Evolutionary conservation across 352 stramenopile genomes (phyloP).

Genomic region (Phytophthora tubulina): DNA sequence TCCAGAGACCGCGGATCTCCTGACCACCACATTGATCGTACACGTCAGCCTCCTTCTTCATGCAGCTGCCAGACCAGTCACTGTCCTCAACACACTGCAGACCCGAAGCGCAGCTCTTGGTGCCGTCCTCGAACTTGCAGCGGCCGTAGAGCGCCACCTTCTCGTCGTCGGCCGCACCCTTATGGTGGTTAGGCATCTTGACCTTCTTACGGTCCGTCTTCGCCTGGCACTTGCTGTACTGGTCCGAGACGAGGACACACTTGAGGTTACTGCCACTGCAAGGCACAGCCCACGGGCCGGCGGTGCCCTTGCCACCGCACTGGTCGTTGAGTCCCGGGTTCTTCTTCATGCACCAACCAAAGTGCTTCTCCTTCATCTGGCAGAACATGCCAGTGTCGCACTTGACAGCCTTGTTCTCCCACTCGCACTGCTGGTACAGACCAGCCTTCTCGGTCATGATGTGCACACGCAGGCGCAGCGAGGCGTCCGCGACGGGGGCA

Average conservation of each 20-base stretch:
- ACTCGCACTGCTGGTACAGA: constrained; percentile 42
- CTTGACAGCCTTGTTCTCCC: constrained; percentile 40
- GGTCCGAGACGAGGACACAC: constrained; percentile 38
- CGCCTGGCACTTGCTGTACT: constrained; percentile 46
- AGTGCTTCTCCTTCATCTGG: constrained; percentile 35
- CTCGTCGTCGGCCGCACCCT: constrained; percentile 19
- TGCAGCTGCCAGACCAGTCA: constrained; percentile 39
- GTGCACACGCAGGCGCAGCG: constrained; percentile 36
- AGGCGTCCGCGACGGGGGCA: constrained; percentile 16
- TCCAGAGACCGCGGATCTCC: constrained; percentile 39
- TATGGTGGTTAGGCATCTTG: constrained; percentile 30
- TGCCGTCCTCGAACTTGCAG: constrained; percentile 40
- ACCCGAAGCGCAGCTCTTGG: constrained; percentile 25
- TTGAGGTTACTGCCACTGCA: constrained; percentile 35
- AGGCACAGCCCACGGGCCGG: constrained; percentile 32
- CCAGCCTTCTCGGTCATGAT: constrained; percentile 31
- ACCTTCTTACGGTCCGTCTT: constrained; percentile 31
- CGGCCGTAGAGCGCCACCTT: constrained; percentile 34
- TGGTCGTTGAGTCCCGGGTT: constrained; percentile 36
- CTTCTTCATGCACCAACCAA: constrained; percentile 43
- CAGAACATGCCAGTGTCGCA: constrained; percentile 42
- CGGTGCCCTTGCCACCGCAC: constrained; percentile 35
- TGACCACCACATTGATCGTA: constrained; percentile 42
- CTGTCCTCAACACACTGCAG: constrained; percentile 44
- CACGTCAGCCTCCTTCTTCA: constrained; percentile 40